These are phyloP conservation scores for Hypomontagnella monticulosa DNA, from an alignment of 495 filamentous ascomycete species.

Conservation along the genomic window DNA sequence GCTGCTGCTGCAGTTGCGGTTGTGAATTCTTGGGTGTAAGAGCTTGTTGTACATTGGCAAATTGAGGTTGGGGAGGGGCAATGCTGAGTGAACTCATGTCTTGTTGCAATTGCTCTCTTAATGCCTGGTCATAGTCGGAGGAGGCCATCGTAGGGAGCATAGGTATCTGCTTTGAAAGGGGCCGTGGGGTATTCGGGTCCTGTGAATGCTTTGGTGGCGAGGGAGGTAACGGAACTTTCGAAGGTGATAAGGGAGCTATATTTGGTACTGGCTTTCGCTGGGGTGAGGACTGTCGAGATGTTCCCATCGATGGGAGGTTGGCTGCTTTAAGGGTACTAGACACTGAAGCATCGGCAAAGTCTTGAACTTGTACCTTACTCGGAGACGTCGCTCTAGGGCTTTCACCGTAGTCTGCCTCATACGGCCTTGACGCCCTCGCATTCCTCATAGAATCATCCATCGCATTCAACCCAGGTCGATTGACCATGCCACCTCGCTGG, in stretches of 20 bases:
- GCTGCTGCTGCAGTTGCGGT: slow-evolving; percentile 32
- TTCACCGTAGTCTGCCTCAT: slow-evolving; percentile 60
- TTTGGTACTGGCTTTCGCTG: slow-evolving; percentile 65
- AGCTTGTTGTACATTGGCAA: slow-evolving; percentile 30
- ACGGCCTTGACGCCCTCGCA: slow-evolving; percentile 61
- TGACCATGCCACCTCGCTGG: slow-evolving; percentile 60
- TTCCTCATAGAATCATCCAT: slow-evolving; percentile 82
- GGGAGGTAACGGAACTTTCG: slow-evolving; percentile 69
- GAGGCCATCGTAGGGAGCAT: slow-evolving; percentile 50
- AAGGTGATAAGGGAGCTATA: slow-evolving; percentile 61
- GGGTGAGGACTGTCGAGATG: slow-evolving; percentile 63
- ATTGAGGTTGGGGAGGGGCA: slow-evolving; percentile 27
- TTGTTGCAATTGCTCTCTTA: slow-evolving; percentile 68
- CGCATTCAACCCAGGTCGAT: slow-evolving; percentile 61
- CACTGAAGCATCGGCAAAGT: slow-evolving; percentile 46
- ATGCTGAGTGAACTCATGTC: slow-evolving; percentile 64
- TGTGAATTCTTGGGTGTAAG: slow-evolving; percentile 40
- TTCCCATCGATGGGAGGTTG: slow-evolving; percentile 39
- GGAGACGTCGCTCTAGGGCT: slow-evolving; percentile 52
- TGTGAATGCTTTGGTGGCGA: slow-evolving; percentile 57
- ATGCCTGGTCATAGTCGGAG: slow-evolving; percentile 66
- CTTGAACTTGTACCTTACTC: slow-evolving; percentile 49
- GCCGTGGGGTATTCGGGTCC: slow-evolving; percentile 57
- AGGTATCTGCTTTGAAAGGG: slow-evolving; percentile 52
- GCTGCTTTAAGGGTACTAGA: slow-evolving; percentile 53